These are phyloP conservation scores for Lolium perenne DNA, from an alignment of 176 grass and related monocot species.

Conservation along the genomic window DNA sequence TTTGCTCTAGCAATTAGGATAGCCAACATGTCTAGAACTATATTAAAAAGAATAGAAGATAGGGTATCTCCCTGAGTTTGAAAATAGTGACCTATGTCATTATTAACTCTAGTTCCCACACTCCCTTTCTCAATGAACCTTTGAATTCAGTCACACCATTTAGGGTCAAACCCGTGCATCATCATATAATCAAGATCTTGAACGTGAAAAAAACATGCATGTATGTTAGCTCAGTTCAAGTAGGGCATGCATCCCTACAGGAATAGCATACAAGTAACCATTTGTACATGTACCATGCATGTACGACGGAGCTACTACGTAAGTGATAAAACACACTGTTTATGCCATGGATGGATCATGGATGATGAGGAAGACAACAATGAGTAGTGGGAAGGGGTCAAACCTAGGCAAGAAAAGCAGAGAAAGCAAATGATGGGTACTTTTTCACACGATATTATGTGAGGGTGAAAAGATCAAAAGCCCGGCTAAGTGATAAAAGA, in stretches of 20 bases:
- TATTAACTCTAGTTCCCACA: too few relatives aligned
- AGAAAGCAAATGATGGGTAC: not conserved
- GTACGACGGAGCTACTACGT: too few relatives aligned
- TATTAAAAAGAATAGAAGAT: too few relatives aligned
- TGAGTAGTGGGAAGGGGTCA: conserved; percentile 21
- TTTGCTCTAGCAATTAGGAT: too few relatives aligned
- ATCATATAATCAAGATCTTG: not conserved
- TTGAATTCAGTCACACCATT: too few relatives aligned
- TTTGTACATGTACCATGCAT: too few relatives aligned
- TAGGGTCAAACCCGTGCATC: not conserved
- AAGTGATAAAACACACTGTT: not conserved
- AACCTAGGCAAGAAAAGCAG: not conserved
- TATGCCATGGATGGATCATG: not conserved
- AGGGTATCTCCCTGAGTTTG: too few relatives aligned
- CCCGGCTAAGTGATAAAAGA: too few relatives aligned
- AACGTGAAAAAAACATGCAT: not conserved
- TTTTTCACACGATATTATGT: not conserved
- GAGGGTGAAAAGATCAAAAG: conserved; percentile 5
- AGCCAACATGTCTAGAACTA: too few relatives aligned
- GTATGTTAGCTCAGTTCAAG: not conserved
- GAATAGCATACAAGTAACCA: not conserved
- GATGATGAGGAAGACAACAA: not conserved
- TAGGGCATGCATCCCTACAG: not conserved
- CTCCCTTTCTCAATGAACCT: too few relatives aligned
- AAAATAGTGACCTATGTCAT: too few relatives aligned